Conservation (phyloP, 768 basidiomycete species). For the Rhizopogon roseolus region DNA sequence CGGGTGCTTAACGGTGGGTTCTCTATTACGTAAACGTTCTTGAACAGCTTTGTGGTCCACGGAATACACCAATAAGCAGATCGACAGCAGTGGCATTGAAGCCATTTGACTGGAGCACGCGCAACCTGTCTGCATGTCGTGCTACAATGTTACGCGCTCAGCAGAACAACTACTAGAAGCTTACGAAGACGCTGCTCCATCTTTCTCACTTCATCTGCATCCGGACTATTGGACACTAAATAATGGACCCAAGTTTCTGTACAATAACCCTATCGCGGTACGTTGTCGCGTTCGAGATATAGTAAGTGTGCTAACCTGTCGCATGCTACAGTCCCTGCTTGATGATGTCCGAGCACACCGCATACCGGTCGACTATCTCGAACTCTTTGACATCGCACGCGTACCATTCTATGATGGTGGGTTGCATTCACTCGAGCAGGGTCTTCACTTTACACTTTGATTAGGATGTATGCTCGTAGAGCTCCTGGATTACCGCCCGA, state of each 20-base stretch:
- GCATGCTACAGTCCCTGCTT: conserved; percentile 53
- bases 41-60: not conserved
- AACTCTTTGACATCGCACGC: conserved; percentile 67
- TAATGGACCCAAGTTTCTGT: conserved; percentile 74
- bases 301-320: not conserved
- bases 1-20: conserved; percentile 6
- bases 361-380: conserved; percentile 83
- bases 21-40: conserved; percentile 17
- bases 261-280: conserved; percentile 72
- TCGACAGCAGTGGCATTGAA: not conserved
- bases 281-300: conserved; percentile 9
- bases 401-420: conserved; percentile 83
- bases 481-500: conserved; percentile 69
- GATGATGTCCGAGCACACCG: conserved; percentile 81
- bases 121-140: conserved; percentile 41
- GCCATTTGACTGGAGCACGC: not conserved
- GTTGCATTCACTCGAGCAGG: conserved; percentile 14
- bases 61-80: not conserved
- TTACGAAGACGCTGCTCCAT: conserved; percentile 54
- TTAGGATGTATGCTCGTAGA: conserved; percentile 85
- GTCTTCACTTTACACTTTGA: conserved; percentile 1
- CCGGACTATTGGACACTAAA: conserved; percentile 82
- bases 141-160: conserved; percentile 71
- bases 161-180: conserved; percentile 54
- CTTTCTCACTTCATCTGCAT: conserved; percentile 75